phyloP scores from a whole-genome alignment of 2,329 filamentous ascomycete species.

The Diplodia seriata region DNA sequence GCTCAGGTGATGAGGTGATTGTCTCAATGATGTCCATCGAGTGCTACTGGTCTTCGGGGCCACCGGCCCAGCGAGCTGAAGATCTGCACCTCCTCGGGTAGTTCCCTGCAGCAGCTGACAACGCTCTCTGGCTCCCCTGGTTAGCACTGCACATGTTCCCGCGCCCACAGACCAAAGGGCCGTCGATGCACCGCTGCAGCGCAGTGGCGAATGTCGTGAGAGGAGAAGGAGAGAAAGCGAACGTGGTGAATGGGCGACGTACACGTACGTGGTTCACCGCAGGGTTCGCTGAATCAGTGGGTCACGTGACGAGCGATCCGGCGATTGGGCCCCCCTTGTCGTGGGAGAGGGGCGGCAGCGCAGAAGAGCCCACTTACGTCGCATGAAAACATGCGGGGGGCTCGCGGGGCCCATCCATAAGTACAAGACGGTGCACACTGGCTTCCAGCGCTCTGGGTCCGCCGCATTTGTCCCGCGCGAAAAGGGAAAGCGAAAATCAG shows the following conservation, averaged over 20 bases:
- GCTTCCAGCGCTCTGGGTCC: conserved; percentile 12
- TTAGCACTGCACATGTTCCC: neutral
- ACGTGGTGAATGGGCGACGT: neutral
- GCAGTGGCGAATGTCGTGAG: too few relatives aligned
- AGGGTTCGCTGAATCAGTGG: conserved; percentile 7
- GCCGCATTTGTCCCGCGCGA: neutral
- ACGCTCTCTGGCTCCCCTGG: neutral
- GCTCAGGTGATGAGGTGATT: conserved; percentile 1
- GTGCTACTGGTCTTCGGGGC: neutral
- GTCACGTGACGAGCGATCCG: conserved; percentile 13
- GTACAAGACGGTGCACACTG: neutral
- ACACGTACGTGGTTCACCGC: conserved; percentile 4
- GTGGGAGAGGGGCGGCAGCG: neutral
- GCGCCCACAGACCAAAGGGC: neutral
- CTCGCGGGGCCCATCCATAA: neutral
- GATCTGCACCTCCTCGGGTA: neutral
- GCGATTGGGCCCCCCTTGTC: neutral
- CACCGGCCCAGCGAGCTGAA: neutral
- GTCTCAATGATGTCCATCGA: neutral
- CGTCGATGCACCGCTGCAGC: neutral
- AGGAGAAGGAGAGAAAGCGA: neutral
- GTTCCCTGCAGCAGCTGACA: neutral
- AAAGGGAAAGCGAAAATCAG: neutral
- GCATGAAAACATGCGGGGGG: conserved; percentile 25
- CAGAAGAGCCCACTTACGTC: conserved; percentile 6